A percentile compares a stretch with the other conserved stretches of the same genome.
These are phyloP conservation scores for Melanopsichium pennsylvanicum DNA, from an alignment of 1,284 basidiomycete genomes.

Conservation along the genomic window DNA sequence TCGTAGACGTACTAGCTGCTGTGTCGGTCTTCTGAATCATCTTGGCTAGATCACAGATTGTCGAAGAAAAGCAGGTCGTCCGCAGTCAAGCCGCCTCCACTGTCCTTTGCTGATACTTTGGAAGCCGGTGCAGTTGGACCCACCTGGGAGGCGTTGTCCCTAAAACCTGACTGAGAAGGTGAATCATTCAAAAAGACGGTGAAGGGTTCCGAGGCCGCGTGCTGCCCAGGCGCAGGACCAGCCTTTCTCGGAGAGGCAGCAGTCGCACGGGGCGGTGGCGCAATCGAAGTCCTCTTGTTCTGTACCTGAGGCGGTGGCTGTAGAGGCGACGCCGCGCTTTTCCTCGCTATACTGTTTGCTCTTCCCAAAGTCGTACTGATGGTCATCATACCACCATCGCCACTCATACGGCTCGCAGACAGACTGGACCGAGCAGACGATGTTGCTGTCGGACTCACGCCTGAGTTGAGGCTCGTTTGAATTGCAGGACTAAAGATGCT, in stretches of 20 bases:
- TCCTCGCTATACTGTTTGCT: slow-evolving; percentile 16
- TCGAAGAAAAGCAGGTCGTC: slow-evolving; percentile 47
- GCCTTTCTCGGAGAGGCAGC: slow-evolving; percentile 9
- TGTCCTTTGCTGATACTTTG: slow-evolving; percentile 1
- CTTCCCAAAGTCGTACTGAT: slow-evolving; percentile 29
- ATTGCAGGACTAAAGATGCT: slow-evolving; percentile 10
- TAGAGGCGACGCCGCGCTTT: slow-evolving; percentile 20
- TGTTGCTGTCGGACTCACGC: slow-evolving; percentile 9
- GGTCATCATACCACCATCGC: slow-evolving; percentile 37
- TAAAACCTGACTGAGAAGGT: background rate
- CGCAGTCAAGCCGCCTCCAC: slow-evolving; percentile 20
- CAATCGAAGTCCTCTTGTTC: slow-evolving; percentile 18
- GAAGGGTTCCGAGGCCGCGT: slow-evolving; percentile 9
- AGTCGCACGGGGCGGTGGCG: slow-evolving; percentile 20
- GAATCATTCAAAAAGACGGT: slow-evolving; percentile 27
- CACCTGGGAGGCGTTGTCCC: background rate
- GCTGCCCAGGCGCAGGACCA: background rate
- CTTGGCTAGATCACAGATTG: slow-evolving; percentile 17
- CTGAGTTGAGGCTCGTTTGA: slow-evolving; percentile 8
- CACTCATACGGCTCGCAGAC: slow-evolving; percentile 20
- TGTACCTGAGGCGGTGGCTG: slow-evolving; percentile 26
- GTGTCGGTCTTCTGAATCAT: too few species aligned
- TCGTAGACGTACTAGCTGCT: too few species aligned
- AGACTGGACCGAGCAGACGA: slow-evolving; percentile 25
- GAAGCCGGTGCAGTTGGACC: background rate